Percentiles rank a stretch among this genome's conserved stretches.
These are phyloP conservation scores for Candida smagusa DNA, from an alignment of 1,139 yeast genomes.

Conservation along the genomic window DNA sequence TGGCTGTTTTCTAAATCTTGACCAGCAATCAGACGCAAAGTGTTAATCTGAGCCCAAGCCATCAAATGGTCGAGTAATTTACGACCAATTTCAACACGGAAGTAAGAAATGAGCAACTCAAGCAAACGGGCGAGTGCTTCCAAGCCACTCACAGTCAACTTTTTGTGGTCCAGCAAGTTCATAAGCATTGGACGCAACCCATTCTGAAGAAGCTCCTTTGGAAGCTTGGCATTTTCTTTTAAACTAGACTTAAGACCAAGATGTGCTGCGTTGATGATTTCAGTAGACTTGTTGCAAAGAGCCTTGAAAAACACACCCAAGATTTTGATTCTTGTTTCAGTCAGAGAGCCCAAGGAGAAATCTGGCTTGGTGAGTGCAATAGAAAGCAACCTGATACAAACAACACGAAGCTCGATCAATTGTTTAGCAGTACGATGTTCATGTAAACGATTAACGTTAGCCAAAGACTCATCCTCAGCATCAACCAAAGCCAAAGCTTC, in stretches of 20 bases:
- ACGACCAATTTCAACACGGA: slow-evolving; percentile 94
- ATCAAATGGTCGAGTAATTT: slow-evolving; percentile 88
- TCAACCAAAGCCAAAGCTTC: slow-evolving; percentile 95
- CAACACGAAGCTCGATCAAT: slow-evolving; percentile 79
- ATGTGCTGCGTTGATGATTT: slow-evolving; percentile 91
- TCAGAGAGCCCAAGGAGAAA: slow-evolving; percentile 72
- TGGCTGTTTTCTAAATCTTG: slow-evolving; percentile 77
- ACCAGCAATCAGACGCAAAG: slow-evolving; percentile 66
- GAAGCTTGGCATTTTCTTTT: slow-evolving; percentile 82
- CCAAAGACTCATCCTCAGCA: slow-evolving; percentile 94
- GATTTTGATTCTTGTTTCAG: slow-evolving; percentile 79
- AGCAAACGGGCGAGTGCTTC: slow-evolving; percentile 87
- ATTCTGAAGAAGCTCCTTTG: slow-evolving; percentile 87
- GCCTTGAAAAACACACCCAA: slow-evolving; percentile 95
- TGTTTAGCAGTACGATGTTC: slow-evolving; percentile 90
- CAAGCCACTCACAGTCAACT: slow-evolving; percentile 82
- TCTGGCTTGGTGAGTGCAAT: slow-evolving; percentile 81
- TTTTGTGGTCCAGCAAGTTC: slow-evolving; percentile 91
- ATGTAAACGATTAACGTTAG: slow-evolving; percentile 78
- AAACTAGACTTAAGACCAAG: slow-evolving; percentile 80
- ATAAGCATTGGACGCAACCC: slow-evolving; percentile 93
- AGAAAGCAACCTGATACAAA: slow-evolving; percentile 80
- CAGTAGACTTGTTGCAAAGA: slow-evolving; percentile 77
- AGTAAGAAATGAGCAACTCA: slow-evolving; percentile 85
- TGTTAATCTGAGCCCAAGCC: slow-evolving; percentile 93